Percentiles rank a stretch among this genome's conserved stretches.
Evolutionary conservation across 2,329 filamentous ascomycete genomes (phyloP).

Genomic region (Aquanectria penicillioides): DNA sequence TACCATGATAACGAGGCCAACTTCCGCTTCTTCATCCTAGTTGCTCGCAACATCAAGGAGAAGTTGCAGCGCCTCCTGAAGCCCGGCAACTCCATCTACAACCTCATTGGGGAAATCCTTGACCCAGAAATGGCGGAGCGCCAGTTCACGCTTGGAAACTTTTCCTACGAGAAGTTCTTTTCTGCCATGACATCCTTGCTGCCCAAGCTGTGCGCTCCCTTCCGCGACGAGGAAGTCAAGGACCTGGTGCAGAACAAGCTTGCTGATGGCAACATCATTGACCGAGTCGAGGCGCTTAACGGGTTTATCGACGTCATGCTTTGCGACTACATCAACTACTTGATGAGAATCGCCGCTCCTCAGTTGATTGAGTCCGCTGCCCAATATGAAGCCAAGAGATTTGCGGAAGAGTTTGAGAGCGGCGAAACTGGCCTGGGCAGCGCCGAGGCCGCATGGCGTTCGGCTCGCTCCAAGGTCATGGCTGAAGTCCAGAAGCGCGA

Average conservation of each 20-base stretch:
- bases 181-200: conserved; percentile 78
- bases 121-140: conserved; percentile 76
- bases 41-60: conserved; percentile 75
- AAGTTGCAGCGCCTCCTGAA: conserved; percentile 79
- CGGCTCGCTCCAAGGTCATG: conserved; percentile 70
- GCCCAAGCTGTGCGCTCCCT: conserved; percentile 82
- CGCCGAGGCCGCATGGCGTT: conserved; percentile 74
- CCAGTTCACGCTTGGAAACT: conserved; percentile 76
- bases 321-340: conserved; percentile 84
- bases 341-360: conserved; percentile 77
- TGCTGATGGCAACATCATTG: conserved; percentile 71
- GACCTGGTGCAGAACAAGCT: conserved; percentile 71
- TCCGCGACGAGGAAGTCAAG: conserved; percentile 81
- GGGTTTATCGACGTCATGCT: conserved; percentile 81
- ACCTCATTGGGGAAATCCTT: conserved; percentile 77
- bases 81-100: conserved; percentile 77
- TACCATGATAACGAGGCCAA: conserved; percentile 72
- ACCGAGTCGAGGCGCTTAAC: conserved; percentile 79
- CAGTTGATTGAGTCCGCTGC: conserved; percentile 76
- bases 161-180: conserved; percentile 86
- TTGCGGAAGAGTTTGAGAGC: conserved; percentile 70
- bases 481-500: conserved; percentile 75
- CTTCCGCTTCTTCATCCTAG: conserved; percentile 74
- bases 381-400: conserved; percentile 79
- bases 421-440: conserved; percentile 63